Base-by-base conservation (phyloP, 768 basidiomycete genomes). In the Termitomyces sp. region DNA sequence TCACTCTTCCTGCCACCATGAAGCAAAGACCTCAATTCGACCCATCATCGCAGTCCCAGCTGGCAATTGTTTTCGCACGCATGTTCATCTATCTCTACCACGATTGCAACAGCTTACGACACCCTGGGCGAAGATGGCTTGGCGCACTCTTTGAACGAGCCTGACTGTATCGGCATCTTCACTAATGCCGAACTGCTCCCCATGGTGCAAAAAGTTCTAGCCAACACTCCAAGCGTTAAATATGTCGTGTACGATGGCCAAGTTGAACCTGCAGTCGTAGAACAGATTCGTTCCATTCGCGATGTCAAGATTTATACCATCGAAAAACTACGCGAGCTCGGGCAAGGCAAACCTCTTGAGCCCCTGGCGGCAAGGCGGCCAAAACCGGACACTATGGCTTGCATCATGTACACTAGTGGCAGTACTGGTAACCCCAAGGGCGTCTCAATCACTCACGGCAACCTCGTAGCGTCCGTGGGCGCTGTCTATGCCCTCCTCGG, bases 341-440 rank as follows among this genome's bases (percentile, higher is more conserved):
- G 93, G 30, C 77, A 77, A 64, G 69, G 66, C 35, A 75, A 85
- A 53, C 71, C 85, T 1, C 60, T 65, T 1, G 85, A 85, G 40
- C 64, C 73, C 24, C 69, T 85, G 43, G 77, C 81, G 30, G 61
- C 73, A 22, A 77, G 78, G 30, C 62, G 68, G 21, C 81, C 81
- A 9, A 78, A 65, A 55, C 65, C 68, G 3, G 72, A 74, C 0
- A 74, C 71, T 19, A 60, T 77, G 44, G 78, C 79, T 8, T 78
- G 80, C 59, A 81, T 81, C 65, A 81, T 82, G 80, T 83, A 83
- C 66, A 99, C 97, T 15, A 82, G 84, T 56, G 90, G 96, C 22
- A 89, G 85, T 63, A 98, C 94, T 0, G 97, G 96, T 9, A 75
- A 90, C 9, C 97, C 96, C 34, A 99, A 98, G 71, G 96, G 96